phyloP scores from a whole-genome alignment of 441 rosid genomes.

The Aquilaria agallochum region DNA sequence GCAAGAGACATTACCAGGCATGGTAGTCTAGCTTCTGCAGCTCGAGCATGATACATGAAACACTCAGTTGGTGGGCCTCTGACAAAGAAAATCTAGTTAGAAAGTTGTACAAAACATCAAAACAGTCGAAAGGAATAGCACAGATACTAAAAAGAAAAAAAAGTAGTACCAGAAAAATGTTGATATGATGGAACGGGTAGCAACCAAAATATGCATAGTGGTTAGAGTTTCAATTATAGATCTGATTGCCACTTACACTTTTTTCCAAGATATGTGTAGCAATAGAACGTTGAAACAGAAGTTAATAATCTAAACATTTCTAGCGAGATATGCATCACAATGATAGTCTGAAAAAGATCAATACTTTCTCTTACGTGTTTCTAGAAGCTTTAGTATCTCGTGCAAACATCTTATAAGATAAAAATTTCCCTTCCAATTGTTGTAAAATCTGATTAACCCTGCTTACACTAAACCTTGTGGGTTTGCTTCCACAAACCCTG shows the following conservation, averaged over 20 bases:
- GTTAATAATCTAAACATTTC: too few relatives aligned
- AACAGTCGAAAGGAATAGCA: not conserved
- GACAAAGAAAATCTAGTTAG: conserved; percentile 28
- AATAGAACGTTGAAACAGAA: too few relatives aligned
- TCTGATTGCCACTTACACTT: too few relatives aligned
- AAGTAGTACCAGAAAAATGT: too few relatives aligned
- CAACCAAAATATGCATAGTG: too few relatives aligned
- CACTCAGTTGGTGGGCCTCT: conserved; percentile 99
- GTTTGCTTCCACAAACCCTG: conserved; percentile 36
- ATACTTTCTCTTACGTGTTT: conserved; percentile 58
- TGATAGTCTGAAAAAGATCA: too few relatives aligned
- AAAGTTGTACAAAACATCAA: conserved; percentile 4
- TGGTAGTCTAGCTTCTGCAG: conserved; percentile 61
- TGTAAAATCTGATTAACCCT: conserved; percentile 73
- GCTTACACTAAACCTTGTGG: conserved; percentile 48
- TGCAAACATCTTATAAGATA: conserved; percentile 89
- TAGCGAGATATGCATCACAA: too few relatives aligned
- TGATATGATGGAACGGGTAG: too few relatives aligned
- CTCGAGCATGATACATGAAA: conserved; percentile 87
- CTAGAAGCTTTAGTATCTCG: conserved; percentile 96
- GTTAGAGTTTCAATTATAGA: too few relatives aligned
- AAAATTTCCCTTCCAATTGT: conserved; percentile 76
- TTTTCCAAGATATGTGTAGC: too few relatives aligned
- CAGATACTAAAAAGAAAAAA: too few relatives aligned
- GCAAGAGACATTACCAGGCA: conserved; percentile 38